Percentiles rank a stretch among this genome's conserved stretches.
Evolutionary conservation across 2,329 filamentous ascomycete genomes (phyloP).

Genomic region (Colletotrichum liaoningense): DNA sequence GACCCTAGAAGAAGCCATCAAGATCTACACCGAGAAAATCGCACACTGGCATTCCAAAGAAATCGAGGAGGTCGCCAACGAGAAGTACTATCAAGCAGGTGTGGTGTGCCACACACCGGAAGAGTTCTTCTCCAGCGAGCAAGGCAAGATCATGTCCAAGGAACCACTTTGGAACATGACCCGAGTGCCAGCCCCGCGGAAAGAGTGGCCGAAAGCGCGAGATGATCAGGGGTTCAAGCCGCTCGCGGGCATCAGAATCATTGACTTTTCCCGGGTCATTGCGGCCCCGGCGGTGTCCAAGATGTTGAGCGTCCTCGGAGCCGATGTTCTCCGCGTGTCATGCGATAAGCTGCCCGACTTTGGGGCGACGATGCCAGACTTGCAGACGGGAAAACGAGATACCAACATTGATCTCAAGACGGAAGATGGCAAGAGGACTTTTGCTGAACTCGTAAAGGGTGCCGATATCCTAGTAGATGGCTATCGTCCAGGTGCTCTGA

Average conservation of each 20-base stretch:
- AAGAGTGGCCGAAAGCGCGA: conserved; percentile 38
- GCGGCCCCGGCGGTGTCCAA: conserved; percentile 46
- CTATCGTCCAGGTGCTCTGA: conserved; percentile 46
- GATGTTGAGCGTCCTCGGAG: conserved; percentile 46
- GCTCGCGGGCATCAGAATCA: conserved; percentile 46
- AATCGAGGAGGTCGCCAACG: conserved; percentile 46
- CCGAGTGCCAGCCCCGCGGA: conserved; percentile 1
- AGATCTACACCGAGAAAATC: conserved; percentile 39
- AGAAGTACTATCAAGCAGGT: conserved; percentile 47
- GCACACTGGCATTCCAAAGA: conserved; percentile 41
- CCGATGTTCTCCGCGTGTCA: conserved; percentile 40
- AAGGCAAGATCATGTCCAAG: conserved; percentile 40
- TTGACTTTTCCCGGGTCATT: conserved; percentile 43
- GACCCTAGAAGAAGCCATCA: conserved; percentile 43
- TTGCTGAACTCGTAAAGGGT: conserved; percentile 41
- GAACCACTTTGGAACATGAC: conserved; percentile 40
- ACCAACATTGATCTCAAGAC: conserved; percentile 46
- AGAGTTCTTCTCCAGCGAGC: conserved; percentile 44
- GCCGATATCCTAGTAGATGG: conserved; percentile 50
- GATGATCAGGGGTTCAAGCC: conserved; percentile 39
- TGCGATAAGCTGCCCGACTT: conserved; percentile 45
- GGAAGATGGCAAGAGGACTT: conserved; percentile 39
- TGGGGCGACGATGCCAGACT: conserved; percentile 44
- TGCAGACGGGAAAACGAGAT: conserved; percentile 48
- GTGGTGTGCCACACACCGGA: conserved; percentile 46